Conservation (phyloP, 306 rosid species). For the Dryas octopetala region DNA sequence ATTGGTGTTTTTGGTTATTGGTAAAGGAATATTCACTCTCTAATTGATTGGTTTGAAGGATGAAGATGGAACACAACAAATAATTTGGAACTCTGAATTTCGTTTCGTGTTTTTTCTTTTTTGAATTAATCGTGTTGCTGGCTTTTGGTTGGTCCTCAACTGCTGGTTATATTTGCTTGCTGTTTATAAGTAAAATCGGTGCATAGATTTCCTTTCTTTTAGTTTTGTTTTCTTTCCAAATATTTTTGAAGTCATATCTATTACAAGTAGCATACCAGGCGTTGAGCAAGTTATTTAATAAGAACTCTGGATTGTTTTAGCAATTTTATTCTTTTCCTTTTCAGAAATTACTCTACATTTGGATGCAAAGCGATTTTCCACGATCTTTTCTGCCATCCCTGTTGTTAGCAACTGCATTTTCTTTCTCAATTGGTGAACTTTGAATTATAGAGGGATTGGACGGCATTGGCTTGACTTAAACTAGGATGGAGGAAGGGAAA, state of each 20-base stretch:
- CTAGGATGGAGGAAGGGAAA: constrained; percentile 61
- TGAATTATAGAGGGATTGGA: constrained; percentile 25
- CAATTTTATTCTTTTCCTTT: background rate
- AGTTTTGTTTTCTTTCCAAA: background rate
- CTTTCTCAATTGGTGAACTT: constrained; percentile 13
- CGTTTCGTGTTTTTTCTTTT: background rate
- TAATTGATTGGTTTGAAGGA: too few species aligned
- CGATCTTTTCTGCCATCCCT: constrained; percentile 9
- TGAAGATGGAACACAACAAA: too few species aligned
- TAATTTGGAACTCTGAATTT: too few species aligned
- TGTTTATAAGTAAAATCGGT: too few species aligned
- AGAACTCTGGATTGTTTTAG: background rate
- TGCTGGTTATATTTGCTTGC: too few species aligned
- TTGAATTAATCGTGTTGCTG: too few species aligned
- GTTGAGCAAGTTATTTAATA: background rate
- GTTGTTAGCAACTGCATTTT: constrained; percentile 20
- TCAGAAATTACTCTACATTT: constrained; percentile 35
- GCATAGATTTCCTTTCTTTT: too few species aligned
- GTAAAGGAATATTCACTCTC: background rate
- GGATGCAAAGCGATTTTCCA: constrained; percentile 14
- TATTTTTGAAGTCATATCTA: background rate
- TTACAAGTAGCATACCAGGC: background rate
- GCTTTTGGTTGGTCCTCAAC: too few species aligned
- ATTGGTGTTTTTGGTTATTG: too few species aligned
- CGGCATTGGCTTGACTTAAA: constrained; percentile 17